Percentiles rank a stretch among this genome's conserved stretches.
Evolutionary conservation across 2,329 filamentous ascomycete genomes (phyloP).

Genomic region (Apiospora saccharicola): DNA sequence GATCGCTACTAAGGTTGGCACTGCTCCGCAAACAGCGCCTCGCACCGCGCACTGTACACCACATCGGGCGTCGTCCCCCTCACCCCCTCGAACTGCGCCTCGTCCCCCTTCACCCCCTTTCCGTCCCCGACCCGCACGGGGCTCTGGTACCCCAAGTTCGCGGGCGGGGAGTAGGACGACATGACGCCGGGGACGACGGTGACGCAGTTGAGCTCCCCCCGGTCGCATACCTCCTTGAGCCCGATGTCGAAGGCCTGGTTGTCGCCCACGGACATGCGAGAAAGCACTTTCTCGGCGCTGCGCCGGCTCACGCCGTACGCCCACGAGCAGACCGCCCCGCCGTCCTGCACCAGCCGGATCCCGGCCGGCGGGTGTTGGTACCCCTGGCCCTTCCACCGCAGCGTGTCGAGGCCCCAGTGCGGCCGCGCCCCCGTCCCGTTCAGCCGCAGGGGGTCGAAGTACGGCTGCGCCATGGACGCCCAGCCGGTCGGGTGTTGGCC

Average conservation of each 20-base stretch:
- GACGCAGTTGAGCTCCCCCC: conserved; percentile 42
- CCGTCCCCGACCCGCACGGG: conserved; percentile 33
- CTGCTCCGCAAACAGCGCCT: conserved; percentile 39
- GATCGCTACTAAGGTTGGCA: conserved; percentile 31
- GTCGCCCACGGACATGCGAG: conserved; percentile 37
- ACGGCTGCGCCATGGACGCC: conserved; percentile 24
- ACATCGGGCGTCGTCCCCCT: conserved; percentile 46
- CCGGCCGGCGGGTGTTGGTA: conserved; percentile 28
- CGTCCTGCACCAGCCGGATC: conserved; percentile 37
- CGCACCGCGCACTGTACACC: conserved; percentile 44
- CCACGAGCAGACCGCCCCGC: conserved; percentile 41
- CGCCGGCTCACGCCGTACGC: conserved; percentile 39
- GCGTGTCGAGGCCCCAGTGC: conserved; percentile 3
- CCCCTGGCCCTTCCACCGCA: not conserved
- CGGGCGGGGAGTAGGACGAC: conserved; percentile 43
- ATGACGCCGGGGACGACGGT: conserved; percentile 47
- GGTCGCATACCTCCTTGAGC: conserved; percentile 41
- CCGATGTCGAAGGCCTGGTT: conserved; percentile 46
- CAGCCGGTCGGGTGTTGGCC: conserved; percentile 31
- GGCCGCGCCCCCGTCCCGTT: not conserved
- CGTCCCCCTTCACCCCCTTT: conserved; percentile 29
- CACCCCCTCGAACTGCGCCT: conserved; percentile 36
- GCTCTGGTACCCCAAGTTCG: conserved; percentile 34
- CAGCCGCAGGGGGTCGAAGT: conserved; percentile 10
- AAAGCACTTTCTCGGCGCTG: conserved; percentile 44